Evolutionary conservation across 1,284 basidiomycete genomes (phyloP).

Genomic region (Fomitiporia mediterranea): DNA sequence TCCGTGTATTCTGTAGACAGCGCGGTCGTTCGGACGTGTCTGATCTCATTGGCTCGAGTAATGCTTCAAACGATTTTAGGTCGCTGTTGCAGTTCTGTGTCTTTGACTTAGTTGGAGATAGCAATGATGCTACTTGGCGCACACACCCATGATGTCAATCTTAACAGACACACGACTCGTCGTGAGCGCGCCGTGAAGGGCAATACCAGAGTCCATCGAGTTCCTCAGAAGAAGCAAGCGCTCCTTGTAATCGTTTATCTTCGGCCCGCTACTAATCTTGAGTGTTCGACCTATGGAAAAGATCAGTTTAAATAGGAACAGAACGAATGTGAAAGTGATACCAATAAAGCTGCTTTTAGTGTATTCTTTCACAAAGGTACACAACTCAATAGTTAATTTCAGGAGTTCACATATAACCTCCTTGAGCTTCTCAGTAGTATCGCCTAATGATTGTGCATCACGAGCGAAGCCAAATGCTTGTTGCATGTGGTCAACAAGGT

Average conservation of each 20-base stretch:
- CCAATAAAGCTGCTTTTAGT: slow-evolving; percentile 5
- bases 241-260: not conserved
- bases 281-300: too few relatives aligned
- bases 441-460: slow-evolving; percentile 12
- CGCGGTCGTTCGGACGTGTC: slow-evolving; percentile 5
- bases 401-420: slow-evolving; percentile 13
- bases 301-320: too few relatives aligned
- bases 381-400: slow-evolving; percentile 22
- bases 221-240: too few relatives aligned
- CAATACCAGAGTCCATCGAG: too few relatives aligned
- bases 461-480: slow-evolving; percentile 10
- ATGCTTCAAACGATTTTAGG: slow-evolving; percentile 15
- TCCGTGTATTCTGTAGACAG: slow-evolving; percentile 21
- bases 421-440: slow-evolving; percentile 3
- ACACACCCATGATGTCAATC: too few relatives aligned
- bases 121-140: too few relatives aligned
- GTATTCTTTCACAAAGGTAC: slow-evolving; percentile 23
- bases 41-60: slow-evolving; percentile 8
- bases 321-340: too few relatives aligned
- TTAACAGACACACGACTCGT: too few relatives aligned
- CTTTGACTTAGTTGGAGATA: too few relatives aligned
- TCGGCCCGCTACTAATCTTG: too few relatives aligned
- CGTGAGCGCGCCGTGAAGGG: too few relatives aligned
- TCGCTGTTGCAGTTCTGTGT: too few relatives aligned
- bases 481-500: not conserved